Conservation (phyloP, 305 asterid genomes). For the Fraxinus greggii region DNA sequence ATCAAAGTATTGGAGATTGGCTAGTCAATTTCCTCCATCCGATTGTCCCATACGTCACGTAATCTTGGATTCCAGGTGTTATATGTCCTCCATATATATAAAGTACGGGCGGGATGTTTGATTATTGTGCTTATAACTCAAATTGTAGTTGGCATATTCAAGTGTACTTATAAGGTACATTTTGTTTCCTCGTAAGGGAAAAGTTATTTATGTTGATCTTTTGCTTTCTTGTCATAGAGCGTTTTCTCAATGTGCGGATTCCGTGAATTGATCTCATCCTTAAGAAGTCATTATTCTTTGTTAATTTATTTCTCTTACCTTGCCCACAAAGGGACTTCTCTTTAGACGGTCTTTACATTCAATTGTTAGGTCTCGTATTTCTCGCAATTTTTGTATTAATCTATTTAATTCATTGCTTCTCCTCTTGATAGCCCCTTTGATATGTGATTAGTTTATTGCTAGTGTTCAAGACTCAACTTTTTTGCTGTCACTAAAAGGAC, state of each 20-base stretch:
- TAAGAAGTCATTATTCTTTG: neutral
- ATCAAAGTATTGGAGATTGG: neutral
- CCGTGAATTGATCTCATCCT: neutral
- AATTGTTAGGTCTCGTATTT: neutral
- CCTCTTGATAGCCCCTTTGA: neutral
- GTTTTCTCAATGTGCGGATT: neutral
- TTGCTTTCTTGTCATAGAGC: neutral
- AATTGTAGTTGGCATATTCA: neutral
- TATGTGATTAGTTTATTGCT: neutral
- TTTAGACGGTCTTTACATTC: neutral
- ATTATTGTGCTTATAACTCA: neutral
- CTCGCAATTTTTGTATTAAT: neutral
- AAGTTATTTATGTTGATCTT: neutral
- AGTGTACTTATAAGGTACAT: neutral
- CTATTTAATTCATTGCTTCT: neutral
- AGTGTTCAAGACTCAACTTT: neutral
- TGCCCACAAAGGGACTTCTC: neutral
- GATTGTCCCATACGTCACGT: neutral
- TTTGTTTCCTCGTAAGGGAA: neutral
- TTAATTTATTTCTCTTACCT: neutral
- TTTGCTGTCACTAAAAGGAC: neutral
- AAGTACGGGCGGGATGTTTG: neutral
- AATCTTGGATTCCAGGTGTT: neutral
- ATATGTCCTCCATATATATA: neutral
- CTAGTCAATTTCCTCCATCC: neutral